Evolutionary conservation across 2,329 filamentous ascomycete species (phyloP), one percentile per base, ranked within the genome.

Genomic region (Nemania diffusa): DNA sequence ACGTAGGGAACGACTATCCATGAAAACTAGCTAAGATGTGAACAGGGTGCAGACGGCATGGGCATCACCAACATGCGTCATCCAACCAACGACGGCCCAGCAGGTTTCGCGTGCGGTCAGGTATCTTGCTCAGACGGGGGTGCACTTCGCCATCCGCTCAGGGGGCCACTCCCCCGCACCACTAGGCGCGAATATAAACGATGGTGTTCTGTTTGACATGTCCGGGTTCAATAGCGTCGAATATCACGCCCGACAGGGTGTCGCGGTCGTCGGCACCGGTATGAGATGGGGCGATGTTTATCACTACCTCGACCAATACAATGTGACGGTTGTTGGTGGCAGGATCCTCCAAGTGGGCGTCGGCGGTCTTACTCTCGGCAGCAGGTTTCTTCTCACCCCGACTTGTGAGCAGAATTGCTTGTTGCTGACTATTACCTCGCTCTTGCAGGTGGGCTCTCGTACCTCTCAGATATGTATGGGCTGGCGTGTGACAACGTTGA

Each of bases 401-500:
- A 4, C 5, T 26, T 26, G n/a, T 9, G 24, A 56, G 22, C 11
- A 46, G 24, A 44, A 64, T 50, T 26, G 20, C 44, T 57, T 20
- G 24, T 51, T 58, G 63, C 66, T 69, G 63, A 67, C 57, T 29
- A 32, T 51, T 7, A n/a, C n/a, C n/a, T n/a, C n/a, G n/a, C n/a
- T n/a, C n/a, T 65, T 27, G 42, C 34, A 74, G 70, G 72, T 34
- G 72, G 72, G 29, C 65, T 75, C 29, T 74, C 73, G 13, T 74
- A 73, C 48, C 67, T 75, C 8, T 63, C 69, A 4, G 71, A 75
- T 40, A 55, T 75, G 3, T 72, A 73, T 40, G 72, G 72, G 2
- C 48, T 75, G 22, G 71, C 65, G 5, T 75, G 72, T 52, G 73
- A 75, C 42, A 75, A 74, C 40, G 71, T 75, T 15, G 72, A 72